Evolutionary conservation across 192 early-diverging fungal genomes (phyloP), one percentile per base, ranked within the genome.

Genomic region (Spinellus fusiger): DNA sequence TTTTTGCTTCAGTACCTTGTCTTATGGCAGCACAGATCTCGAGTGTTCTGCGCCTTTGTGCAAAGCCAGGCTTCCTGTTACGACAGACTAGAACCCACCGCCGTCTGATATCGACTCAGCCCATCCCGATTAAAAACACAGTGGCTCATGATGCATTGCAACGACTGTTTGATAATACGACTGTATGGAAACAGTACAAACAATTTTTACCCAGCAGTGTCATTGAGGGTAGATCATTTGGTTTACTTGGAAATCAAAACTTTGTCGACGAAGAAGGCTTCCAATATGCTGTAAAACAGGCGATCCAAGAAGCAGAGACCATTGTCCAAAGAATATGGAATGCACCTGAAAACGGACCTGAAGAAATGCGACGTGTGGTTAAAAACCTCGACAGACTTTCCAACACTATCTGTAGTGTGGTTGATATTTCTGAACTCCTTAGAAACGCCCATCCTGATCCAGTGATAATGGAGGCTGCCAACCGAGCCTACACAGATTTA

Each of bases 381-480:
- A 92, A 94, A 69, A 79, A 89, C 40, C 80, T 97, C 49, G 96
- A 98, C 67, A 77, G 88, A 48, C 77, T 97, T 18, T 90, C 87
- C 20, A 93, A 98, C 70, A 78, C 83, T 1, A 77, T 98, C 15
- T 98, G 96, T 44, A 83, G 86, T 33, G 90, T 97, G 0, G 88
- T 97, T 71, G 96, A 99, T 59, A 82, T 86, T 38, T 86, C 90
- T 0, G 96, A 99, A 69, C 84, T 99, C n/a, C 77, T 96, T 4
- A 83, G 93, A 31, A 91, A 91, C 62, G 86, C 92, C 31, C 95
- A 98, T 59, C 92, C 96, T 0, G 87, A 92, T 66, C 57, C 59
- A 60, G 61, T 56, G 25, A 89, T 85, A 73, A 76, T 87, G 50
- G 67, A 78, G 33, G 88, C 84, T 5, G 95, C 96, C 1, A 88